Base-by-base conservation (phyloP, 2,329 filamentous ascomycete species). In the Botrytis medusae region DNA sequence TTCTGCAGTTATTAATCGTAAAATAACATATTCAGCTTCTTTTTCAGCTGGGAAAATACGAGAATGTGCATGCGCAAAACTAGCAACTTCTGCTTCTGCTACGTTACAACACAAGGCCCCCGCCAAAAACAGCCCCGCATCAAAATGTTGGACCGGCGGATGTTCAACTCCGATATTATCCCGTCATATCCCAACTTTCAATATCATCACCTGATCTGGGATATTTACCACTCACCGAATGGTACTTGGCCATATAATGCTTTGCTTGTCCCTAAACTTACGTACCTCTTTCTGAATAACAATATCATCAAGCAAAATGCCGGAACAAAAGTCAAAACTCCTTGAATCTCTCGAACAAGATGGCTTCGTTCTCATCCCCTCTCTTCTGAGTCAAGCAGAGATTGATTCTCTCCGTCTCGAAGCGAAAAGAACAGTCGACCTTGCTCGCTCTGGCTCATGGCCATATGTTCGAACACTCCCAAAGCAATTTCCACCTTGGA, bases 401-500 rank as follows among this genome's bases (percentile, higher is more conserved):
- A 84, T 96, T 62, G 75, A 84, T 37, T 78, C 83, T 32, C 89
- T 95, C 75, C 91, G 90, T 78, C 79, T 81, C 71, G 90, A 90
- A 60, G 88, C 90, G 69, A 80, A 84, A 48, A 82, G 86, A 73
- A 87, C 88, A n/a, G 89, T 90, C 32, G 80, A 83, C 3, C 84
- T 89, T 60, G 91, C 92, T 60, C 89, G 92, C 75, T 78, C 84
- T n/a, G 93, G 93, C 54, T 80, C 86, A 75, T 97, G 94, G 94
- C 93, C 93, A 4, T 87, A 92, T 82, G 90, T 97, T 79, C 92
- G 94, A 76, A 95, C 93, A 0, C 88, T 96, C 3, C 93, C 93
- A 71, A 97, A 97, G 82, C 94, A 97, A 83, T 97, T 97, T 83
- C 94, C 94, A 0, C 94, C 94, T 0, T 97, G 94, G 94, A 85